These are phyloP conservation scores for Sarocladiaceae sp. DNA, from an alignment of 2,329 filamentous ascomycete genomes.

Conservation along the genomic window DNA sequence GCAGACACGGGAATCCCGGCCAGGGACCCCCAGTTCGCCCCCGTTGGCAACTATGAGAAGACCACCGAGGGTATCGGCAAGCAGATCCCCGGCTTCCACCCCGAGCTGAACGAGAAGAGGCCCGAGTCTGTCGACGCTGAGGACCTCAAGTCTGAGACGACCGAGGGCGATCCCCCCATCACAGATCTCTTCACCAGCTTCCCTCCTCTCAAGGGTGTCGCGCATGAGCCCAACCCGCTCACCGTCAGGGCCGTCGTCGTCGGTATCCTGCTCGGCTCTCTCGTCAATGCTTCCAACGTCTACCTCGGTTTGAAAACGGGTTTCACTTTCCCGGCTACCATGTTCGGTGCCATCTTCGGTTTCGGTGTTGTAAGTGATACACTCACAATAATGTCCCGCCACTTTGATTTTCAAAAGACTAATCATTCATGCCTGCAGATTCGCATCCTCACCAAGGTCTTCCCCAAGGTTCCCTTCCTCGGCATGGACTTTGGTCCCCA, in stretches of 20 bases:
- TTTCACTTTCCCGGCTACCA: slow-evolving; percentile 41
- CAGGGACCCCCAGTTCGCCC: slow-evolving; percentile 9
- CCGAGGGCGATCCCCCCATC: slow-evolving; percentile 22
- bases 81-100: background rate
- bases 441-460: slow-evolving; percentile 36
- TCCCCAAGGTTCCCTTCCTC: slow-evolving; percentile 43
- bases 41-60: slow-evolving; percentile 8
- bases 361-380: slow-evolving; percentile 44
- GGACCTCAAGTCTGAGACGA: slow-evolving; percentile 20
- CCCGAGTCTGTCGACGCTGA: slow-evolving; percentile 18
- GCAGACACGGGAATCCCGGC: slow-evolving; percentile 3
- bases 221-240: slow-evolving; percentile 41
- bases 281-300: slow-evolving; percentile 57
- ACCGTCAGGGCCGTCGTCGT: slow-evolving; percentile 49
- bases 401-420: slow-evolving; percentile 13
- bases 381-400: slow-evolving; percentile 19
- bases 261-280: slow-evolving; percentile 48
- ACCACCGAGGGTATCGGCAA: background rate
- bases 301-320: slow-evolving; percentile 53
- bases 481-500: slow-evolving; percentile 52
- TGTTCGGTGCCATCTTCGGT: slow-evolving; percentile 52
- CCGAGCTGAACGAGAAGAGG: slow-evolving; percentile 18
- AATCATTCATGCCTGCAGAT: too few species aligned
- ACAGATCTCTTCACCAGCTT: slow-evolving; percentile 20
- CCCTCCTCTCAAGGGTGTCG: slow-evolving; percentile 31